phyloP scores from a whole-genome alignment of 139 green algal species.

The Diplosphaera chodatii region DNA sequence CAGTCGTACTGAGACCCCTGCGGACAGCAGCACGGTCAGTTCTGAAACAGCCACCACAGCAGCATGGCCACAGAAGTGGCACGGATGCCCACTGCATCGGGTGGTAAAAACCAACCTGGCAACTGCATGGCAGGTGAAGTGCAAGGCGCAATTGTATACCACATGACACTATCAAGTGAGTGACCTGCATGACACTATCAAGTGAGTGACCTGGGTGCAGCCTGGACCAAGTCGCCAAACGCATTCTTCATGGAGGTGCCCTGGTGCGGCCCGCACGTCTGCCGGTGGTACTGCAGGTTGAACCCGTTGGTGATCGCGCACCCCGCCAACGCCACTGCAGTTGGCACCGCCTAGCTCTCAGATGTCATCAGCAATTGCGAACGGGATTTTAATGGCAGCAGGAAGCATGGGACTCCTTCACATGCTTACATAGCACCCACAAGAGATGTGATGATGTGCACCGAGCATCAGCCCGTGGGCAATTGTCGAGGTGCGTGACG shows the following conservation, averaged over 20 bases:
- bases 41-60: no score
- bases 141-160: conserved; percentile 5
- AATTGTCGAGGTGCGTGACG: conserved; percentile 28
- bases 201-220: conserved; percentile 2
- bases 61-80: no score
- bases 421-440: no score
- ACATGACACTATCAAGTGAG: neutral
- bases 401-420: no score
- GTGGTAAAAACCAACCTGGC: no score
- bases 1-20: conserved; percentile 18
- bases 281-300: conserved; percentile 12
- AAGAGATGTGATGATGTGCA: no score
- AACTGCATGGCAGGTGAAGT: no score
- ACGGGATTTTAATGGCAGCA: no score
- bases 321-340: conserved; percentile 18
- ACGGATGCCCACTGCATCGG: no score
- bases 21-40: neutral
- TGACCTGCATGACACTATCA: no score
- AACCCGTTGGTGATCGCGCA: conserved; percentile 21
- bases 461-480: conserved; percentile 29
- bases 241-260: conserved; percentile 26
- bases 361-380: no score
- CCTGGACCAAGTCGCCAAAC: conserved; percentile 2
- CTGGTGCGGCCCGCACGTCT: conserved; percentile 27
- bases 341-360: no score